These are phyloP conservation scores for Xylariaceae sp. DNA, from an alignment of 2,329 filamentous ascomycete genomes.

Conservation along the genomic window DNA sequence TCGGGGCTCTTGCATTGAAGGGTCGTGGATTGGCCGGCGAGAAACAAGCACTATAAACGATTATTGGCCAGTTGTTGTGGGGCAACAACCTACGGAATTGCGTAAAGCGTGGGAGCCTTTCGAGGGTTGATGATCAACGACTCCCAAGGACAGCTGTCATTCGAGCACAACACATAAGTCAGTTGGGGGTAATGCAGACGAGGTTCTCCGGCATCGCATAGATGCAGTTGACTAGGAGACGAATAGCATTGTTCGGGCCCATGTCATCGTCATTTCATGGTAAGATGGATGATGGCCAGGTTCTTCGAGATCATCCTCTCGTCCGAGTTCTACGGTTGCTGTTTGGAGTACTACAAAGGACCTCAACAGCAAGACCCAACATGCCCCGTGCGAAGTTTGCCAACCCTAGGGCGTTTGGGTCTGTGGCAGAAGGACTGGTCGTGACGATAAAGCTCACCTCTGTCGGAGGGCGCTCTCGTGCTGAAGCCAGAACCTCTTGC, in stretches of 20 bases:
- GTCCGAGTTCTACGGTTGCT: neutral
- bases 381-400: neutral
- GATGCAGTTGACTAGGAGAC: neutral
- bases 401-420: neutral
- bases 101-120: conserved; percentile 2
- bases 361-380: neutral
- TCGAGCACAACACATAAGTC: neutral
- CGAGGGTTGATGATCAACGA: neutral
- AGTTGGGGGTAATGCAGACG: conserved; percentile 1
- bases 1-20: neutral
- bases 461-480: conserved; percentile 72
- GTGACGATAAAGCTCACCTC: conserved; percentile 48
- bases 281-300: neutral
- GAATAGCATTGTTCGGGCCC: neutral
- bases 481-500: conserved; percentile 82
- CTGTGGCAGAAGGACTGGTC: neutral
- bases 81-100: conserved; percentile 5
- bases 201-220: neutral
- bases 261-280: neutral
- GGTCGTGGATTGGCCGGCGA: conserved; percentile 10
- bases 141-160: neutral
- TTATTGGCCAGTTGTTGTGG: conserved; percentile 14
- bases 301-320: neutral
- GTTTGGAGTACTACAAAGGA: neutral
- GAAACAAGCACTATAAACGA: neutral